Conservation (phyloP, 1,284 basidiomycete species). For the Apiotrichum montevideense region DNA sequence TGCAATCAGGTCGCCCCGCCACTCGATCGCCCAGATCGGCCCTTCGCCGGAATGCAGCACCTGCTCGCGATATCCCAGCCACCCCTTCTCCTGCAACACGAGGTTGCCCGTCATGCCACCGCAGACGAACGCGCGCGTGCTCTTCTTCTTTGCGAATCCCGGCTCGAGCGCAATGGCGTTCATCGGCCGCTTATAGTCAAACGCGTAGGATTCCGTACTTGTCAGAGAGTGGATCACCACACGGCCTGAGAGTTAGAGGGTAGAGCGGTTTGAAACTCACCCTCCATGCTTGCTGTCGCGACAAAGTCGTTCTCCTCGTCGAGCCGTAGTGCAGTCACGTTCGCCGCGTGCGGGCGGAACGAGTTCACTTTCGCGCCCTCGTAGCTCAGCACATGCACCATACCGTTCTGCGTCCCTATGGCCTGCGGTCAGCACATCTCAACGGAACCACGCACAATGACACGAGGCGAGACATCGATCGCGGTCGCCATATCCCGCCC, state of each 20-base stretch:
- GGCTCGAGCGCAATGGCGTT: slow-evolving; percentile 86
- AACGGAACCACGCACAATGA: slow-evolving; percentile 55
- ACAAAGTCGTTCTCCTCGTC: slow-evolving; percentile 84
- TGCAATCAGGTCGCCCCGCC: slow-evolving; percentile 80
- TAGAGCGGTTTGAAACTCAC: slow-evolving; percentile 49
- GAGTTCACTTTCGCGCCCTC: slow-evolving; percentile 79
- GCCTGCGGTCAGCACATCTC: slow-evolving; percentile 51
- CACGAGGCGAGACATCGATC: slow-evolving; percentile 66
- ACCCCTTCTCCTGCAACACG: slow-evolving; percentile 85
- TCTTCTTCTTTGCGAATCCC: slow-evolving; percentile 67
- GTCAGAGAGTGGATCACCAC: slow-evolving; percentile 81
- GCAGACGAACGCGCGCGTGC: slow-evolving; percentile 79
- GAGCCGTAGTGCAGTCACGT: slow-evolving; percentile 76
- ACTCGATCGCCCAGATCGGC: slow-evolving; percentile 85
- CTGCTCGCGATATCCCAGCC: slow-evolving; percentile 91
- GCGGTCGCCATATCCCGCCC: slow-evolving; percentile 82
- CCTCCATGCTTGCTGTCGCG: slow-evolving; percentile 89
- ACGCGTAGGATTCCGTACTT: slow-evolving; percentile 73
- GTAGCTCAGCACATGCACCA: slow-evolving; percentile 79
- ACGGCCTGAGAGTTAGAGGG: slow-evolving; percentile 56
- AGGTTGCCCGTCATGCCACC: slow-evolving; percentile 88
- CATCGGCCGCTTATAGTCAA: slow-evolving; percentile 90
- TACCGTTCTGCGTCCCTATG: slow-evolving; percentile 84
- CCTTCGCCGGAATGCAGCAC: slow-evolving; percentile 83
- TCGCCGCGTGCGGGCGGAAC: slow-evolving; percentile 86